Conservation (phyloP, 2,329 filamentous ascomycete genomes). For the Lachnellula arida region DNA sequence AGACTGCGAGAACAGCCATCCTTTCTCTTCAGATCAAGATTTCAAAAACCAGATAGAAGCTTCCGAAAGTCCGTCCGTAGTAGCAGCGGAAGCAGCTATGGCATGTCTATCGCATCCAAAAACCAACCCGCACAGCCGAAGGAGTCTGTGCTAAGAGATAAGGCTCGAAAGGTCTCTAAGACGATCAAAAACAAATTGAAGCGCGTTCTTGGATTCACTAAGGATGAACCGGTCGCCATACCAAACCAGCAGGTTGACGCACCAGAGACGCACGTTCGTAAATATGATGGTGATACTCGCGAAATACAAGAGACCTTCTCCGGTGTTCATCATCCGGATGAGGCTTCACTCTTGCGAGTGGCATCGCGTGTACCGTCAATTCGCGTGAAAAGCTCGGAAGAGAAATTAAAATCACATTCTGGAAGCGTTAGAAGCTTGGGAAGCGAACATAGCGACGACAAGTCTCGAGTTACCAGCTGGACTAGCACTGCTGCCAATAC, state of each 20-base stretch:
- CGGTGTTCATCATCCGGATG: slow-evolving; percentile 35
- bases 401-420: slow-evolving; percentile 47
- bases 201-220: slow-evolving; percentile 46
- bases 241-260: slow-evolving; percentile 52
- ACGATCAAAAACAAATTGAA: slow-evolving; percentile 58
- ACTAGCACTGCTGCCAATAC: slow-evolving; percentile 56
- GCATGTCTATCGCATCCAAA: slow-evolving; percentile 30
- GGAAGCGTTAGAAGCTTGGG: slow-evolving; percentile 50
- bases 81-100: slow-evolving; percentile 37
- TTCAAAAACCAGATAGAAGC: slow-evolving; percentile 25
- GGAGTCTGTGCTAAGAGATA: slow-evolving; percentile 41
- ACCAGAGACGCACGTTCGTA: slow-evolving; percentile 27
- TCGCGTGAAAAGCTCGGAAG: slow-evolving; percentile 42
- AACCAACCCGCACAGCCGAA: slow-evolving; percentile 22
- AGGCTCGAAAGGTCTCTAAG: slow-evolving; percentile 57
- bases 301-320: slow-evolving; percentile 31
- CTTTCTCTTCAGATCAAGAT: slow-evolving; percentile 39
- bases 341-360: slow-evolving; percentile 45
- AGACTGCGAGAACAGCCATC: slow-evolving; percentile 40
- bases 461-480: slow-evolving; percentile 70
- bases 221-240: slow-evolving; percentile 34
- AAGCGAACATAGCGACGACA: slow-evolving; percentile 42
- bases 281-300: slow-evolving; percentile 22
- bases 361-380: slow-evolving; percentile 47
- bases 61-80: slow-evolving; percentile 48